Base-by-base conservation (phyloP, 352 stramenopile genomes). In the Salisapilia sapeloensis region DNA sequence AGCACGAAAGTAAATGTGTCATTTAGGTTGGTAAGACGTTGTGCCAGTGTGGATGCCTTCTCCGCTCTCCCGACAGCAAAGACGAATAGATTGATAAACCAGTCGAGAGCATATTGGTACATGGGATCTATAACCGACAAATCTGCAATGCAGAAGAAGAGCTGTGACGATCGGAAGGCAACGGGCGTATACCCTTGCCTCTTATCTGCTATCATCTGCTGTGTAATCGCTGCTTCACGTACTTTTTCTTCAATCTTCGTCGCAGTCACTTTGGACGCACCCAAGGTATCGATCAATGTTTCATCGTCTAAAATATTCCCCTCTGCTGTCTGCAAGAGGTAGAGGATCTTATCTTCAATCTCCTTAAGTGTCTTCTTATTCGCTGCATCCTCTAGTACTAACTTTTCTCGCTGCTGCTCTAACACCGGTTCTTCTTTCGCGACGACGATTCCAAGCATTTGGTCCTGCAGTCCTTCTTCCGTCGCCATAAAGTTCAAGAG, bases 401-500 rank as follows among this genome's bases (percentile, higher is more conserved):
- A 58, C 31, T 94, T 80, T 46, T 95, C 80, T 21, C 86, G 69
- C 49, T 95, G 76, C 6, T 66, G 56, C 50, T 97, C 91, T 8
- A 97, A 52, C 29, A 91, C 89, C 0, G 86, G 70, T 29, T 93
- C 72, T 47, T 97, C 89, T 24, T 93, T 85, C 0, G 79, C 79
- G n/a, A 97, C 91, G 0, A 92, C 85, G 33, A 96, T 93, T 9
- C 81, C 85, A 6, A 97, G 56, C 84, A 97, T 95, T 53, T 97
- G 91, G 44, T 97, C 91, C 46, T 96, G 75, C 24, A 97, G 48
- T 0, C 91, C 91, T 45, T 96, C 85, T 31, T 91, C 61, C 0
- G 92, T 97, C 9, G 86, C 86, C 78, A 97, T 96, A 34, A 97
- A 97, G 47, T 97, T 97, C 19, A 97, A 53, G 39, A 97, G 48